These are phyloP conservation scores for Alloteropsis angusta DNA, from an alignment of 202 grass and related monocot species.

Conservation along the genomic window DNA sequence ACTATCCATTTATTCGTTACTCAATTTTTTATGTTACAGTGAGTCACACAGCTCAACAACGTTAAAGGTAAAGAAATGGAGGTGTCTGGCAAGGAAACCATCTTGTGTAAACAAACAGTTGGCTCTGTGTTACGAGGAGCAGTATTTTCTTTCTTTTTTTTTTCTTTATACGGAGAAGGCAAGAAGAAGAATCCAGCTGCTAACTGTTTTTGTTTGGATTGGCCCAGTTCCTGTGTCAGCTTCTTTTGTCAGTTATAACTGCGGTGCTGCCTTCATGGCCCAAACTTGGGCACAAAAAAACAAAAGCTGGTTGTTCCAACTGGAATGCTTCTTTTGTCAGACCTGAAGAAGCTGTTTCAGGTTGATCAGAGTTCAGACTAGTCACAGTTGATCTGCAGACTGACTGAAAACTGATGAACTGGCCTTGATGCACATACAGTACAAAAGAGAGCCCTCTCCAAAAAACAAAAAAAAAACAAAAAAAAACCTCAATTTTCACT, in stretches of 20 bases:
- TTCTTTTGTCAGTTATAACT: neutral
- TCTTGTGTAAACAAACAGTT: too few species aligned
- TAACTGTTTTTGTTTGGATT: neutral
- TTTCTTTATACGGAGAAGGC: too few species aligned
- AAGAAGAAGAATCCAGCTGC: neutral
- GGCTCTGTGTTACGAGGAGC: too few species aligned
- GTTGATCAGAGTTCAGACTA: neutral
- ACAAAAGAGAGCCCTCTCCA: neutral
- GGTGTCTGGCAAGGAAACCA: too few species aligned
- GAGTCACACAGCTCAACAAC: too few species aligned
- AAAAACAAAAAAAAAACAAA: neutral
- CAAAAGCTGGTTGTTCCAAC: neutral
- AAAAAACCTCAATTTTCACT: neutral
- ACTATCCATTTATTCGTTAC: neutral
- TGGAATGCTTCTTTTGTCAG: neutral
- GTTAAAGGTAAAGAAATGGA: too few species aligned
- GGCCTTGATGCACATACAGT: neutral
- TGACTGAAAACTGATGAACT: neutral
- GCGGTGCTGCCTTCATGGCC: neutral
- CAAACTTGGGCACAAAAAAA: neutral
- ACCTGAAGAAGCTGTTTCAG: neutral
- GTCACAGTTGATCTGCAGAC: neutral
- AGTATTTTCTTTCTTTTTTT: too few species aligned
- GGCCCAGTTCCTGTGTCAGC: neutral
- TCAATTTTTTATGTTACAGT: neutral